A percentile compares a stretch with the other conserved stretches of the same genome.
Conservation (phyloP, 495 filamentous ascomycete species). For the Niebla homalea region DNA sequence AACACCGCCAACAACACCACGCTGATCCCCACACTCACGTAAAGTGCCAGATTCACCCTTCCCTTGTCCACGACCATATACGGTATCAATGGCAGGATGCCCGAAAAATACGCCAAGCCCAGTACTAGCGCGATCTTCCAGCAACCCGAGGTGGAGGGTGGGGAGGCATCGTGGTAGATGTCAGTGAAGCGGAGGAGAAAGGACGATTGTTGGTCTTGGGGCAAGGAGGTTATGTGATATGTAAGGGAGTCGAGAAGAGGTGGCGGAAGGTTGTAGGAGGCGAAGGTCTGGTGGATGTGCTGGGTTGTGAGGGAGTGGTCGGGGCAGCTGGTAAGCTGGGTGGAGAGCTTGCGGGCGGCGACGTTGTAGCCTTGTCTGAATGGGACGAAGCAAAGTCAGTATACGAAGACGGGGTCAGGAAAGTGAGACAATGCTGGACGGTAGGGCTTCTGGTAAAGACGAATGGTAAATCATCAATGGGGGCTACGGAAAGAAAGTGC, state of each 20-base stretch:
- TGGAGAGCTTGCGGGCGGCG: conserved; percentile 33
- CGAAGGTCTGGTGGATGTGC: conserved; percentile 38
- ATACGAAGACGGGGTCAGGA: too few species aligned
- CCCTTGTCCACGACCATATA: conserved; percentile 54
- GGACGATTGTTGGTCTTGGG: conserved; percentile 31
- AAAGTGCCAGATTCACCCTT: conserved; percentile 46
- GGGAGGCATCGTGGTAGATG: conserved; percentile 32
- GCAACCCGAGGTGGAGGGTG: conserved; percentile 38
- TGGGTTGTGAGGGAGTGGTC: conserved; percentile 21
- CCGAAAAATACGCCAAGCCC: conserved; percentile 57
- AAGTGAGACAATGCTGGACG: background rate
- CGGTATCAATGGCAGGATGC: conserved; percentile 58
- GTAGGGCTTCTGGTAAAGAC: background rate
- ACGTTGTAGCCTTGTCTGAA: conserved; percentile 37
- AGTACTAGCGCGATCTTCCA: conserved; percentile 52
- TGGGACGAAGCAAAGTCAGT: background rate
- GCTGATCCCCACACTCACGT: conserved; percentile 59
- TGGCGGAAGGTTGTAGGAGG: conserved; percentile 39
- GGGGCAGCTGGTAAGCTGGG: conserved; percentile 1
- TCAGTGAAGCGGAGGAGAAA: conserved; percentile 31
- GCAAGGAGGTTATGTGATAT: conserved; percentile 33
- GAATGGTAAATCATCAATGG: background rate
- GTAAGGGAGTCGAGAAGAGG: conserved; percentile 33
- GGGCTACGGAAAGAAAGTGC: background rate
- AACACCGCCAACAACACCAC: conserved; percentile 57